Conservation (phyloP, 2,329 filamentous ascomycete genomes). For the Monosporascus sp. region DNA sequence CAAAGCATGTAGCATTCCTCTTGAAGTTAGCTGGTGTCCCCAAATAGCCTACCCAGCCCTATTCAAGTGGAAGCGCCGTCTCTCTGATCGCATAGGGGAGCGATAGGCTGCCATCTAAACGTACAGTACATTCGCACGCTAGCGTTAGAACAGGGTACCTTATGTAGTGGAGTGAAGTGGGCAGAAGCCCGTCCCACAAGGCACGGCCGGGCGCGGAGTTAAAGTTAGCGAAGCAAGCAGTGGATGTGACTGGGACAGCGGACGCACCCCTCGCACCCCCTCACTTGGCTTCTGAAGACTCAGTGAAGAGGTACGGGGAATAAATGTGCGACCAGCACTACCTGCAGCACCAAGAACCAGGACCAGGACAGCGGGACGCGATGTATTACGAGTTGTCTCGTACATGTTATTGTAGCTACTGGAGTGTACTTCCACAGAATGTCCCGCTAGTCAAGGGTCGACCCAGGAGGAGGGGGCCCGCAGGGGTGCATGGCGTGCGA, state of each 20-base stretch:
- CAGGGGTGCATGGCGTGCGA: background rate
- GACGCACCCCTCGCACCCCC: background rate
- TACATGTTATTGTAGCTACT: background rate
- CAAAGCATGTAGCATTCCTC: background rate
- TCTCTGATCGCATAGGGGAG: background rate
- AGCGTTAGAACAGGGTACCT: no score
- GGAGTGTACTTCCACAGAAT: background rate
- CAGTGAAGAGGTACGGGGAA: background rate
- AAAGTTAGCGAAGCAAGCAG: background rate
- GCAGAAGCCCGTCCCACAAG: no score
- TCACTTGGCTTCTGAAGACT: background rate
- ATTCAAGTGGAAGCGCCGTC: constrained; percentile 2
- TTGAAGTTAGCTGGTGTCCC: constrained; percentile 3
- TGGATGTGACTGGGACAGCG: background rate
- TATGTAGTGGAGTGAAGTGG: no score
- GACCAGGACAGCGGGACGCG: background rate
- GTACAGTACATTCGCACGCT: background rate
- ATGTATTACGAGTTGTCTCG: no score
- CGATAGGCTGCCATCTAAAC: background rate
- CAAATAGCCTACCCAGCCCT: constrained; percentile 17
- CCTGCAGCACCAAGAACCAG: no score
- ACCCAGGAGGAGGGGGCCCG: background rate
- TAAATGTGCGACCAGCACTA: background rate
- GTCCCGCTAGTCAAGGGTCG: background rate
- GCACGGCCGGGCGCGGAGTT: no score